A percentile compares a stretch with the other conserved stretches of the same genome.
Conservation (phyloP, 805 yeast species). For the Candida ponderosae region DNA sequence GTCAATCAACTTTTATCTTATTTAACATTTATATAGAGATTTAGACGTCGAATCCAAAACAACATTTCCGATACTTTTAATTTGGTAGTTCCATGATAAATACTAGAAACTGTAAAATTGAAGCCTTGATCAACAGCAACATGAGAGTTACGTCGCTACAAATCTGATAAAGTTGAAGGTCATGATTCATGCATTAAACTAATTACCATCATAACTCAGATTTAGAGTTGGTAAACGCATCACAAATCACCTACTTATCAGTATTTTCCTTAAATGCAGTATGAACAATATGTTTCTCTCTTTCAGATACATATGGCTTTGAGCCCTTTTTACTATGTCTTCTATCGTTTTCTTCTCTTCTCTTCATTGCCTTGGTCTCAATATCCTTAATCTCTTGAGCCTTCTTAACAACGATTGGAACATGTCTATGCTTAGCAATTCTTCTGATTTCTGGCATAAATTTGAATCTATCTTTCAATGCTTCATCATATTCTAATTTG, state of each 20-base stretch:
- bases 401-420: slow-evolving; percentile 81
- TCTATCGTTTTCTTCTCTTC: slow-evolving; percentile 77
- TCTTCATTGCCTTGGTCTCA: slow-evolving; percentile 67
- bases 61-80: too few species aligned
- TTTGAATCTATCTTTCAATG: slow-evolving; percentile 85
- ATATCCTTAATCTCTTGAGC: slow-evolving; percentile 79
- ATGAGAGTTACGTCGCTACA: too few species aligned
- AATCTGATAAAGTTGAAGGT: too few species aligned
- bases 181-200: too few species aligned
- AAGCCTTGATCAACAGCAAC: too few species aligned
- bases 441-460: slow-evolving; percentile 95
- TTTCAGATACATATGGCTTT: slow-evolving; percentile 56
- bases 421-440: slow-evolving; percentile 85
- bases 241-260: slow-evolving; percentile 4
- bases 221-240: too few species aligned
- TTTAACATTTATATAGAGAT: too few species aligned
- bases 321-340: slow-evolving; percentile 63
- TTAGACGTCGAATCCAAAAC: too few species aligned
- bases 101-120: too few species aligned
- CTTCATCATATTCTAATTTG: slow-evolving; percentile 84
- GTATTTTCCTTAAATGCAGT: slow-evolving; percentile 58
- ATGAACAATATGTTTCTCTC: slow-evolving; percentile 82
- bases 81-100: too few species aligned
- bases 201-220: too few species aligned
- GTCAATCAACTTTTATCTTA: too few species aligned